These are phyloP conservation scores for Pachyrhizus erosus DNA, from an alignment of 306 rosid genomes.

Conservation along the genomic window DNA sequence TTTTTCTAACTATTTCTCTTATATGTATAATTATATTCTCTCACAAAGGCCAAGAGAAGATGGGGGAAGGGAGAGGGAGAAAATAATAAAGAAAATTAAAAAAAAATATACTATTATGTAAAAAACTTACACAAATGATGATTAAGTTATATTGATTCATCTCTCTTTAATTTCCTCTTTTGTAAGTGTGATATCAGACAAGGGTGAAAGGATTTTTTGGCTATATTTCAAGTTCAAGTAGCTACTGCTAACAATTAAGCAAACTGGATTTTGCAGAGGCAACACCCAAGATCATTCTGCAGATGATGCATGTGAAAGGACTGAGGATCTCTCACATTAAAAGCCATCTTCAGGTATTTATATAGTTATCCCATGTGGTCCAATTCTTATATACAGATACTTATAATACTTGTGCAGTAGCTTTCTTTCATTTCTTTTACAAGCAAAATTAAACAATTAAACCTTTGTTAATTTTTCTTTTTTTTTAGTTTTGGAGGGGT, in stretches of 20 bases:
- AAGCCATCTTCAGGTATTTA: conserved; percentile 83
- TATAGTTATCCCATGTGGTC: conserved; percentile 16
- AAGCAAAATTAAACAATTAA: background rate
- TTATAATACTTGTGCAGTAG: background rate
- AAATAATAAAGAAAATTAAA: too few relatives aligned
- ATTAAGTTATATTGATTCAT: background rate
- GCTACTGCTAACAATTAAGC: background rate
- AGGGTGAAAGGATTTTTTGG: background rate
- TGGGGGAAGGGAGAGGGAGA: background rate
- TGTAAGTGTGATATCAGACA: background rate
- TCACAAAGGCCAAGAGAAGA: background rate
- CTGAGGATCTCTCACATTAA: conserved; percentile 75
- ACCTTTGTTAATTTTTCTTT: background rate
- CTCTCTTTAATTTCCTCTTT: background rate
- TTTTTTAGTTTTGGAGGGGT: too few relatives aligned
- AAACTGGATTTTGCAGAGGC: conserved; percentile 62
- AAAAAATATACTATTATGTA: background rate
- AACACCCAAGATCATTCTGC: conserved; percentile 75
- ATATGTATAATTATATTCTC: background rate
- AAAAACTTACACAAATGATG: background rate
- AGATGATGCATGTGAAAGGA: conserved; percentile 73
- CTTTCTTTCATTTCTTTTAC: background rate
- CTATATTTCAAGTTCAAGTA: background rate
- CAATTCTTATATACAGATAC: background rate
- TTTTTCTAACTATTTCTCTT: background rate